These are phyloP conservation scores for Aphanomyces astaci DNA, from an alignment of 352 stramenopile species.

Conservation along the genomic window DNA sequence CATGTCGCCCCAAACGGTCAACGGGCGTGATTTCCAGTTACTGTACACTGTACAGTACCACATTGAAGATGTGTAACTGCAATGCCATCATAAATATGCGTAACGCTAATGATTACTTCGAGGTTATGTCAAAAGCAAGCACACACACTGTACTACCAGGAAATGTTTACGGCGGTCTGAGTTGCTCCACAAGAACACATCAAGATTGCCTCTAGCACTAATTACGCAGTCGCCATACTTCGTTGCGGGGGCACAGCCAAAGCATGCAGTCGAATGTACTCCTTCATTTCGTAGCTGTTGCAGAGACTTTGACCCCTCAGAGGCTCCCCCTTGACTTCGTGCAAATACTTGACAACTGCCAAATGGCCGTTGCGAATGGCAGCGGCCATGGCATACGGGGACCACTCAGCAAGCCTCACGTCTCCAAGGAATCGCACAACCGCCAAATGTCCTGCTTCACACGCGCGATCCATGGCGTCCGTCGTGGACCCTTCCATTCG, in stretches of 20 bases:
- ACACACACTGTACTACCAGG: too few species aligned
- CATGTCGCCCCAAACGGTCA: not conserved
- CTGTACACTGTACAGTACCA: too few species aligned
- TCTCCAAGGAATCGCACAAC: conserved; percentile 9
- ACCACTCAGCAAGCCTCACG: not conserved
- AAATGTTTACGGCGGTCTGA: too few species aligned
- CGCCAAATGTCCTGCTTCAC: conserved; percentile 2
- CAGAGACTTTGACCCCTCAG: not conserved
- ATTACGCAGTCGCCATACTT: not conserved
- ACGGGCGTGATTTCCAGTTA: too few species aligned
- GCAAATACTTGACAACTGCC: conserved; percentile 33
- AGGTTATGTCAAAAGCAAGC: too few species aligned
- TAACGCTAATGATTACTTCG: too few species aligned
- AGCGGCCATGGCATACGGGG: not conserved
- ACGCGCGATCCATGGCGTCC: conserved; percentile 10
- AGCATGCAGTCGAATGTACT: not conserved
- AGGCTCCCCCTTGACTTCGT: not conserved
- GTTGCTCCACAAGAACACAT: too few species aligned
- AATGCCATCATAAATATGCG: too few species aligned
- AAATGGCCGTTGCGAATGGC: conserved; percentile 36
- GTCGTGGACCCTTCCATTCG: conserved; percentile 23
- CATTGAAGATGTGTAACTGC: too few species aligned
- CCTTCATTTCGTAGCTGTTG: not conserved
- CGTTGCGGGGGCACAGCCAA: not conserved
- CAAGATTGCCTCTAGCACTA: too few species aligned